phyloP scores from a whole-genome alignment of 495 filamentous ascomycete genomes.

The Aspergillus avenaceus region DNA sequence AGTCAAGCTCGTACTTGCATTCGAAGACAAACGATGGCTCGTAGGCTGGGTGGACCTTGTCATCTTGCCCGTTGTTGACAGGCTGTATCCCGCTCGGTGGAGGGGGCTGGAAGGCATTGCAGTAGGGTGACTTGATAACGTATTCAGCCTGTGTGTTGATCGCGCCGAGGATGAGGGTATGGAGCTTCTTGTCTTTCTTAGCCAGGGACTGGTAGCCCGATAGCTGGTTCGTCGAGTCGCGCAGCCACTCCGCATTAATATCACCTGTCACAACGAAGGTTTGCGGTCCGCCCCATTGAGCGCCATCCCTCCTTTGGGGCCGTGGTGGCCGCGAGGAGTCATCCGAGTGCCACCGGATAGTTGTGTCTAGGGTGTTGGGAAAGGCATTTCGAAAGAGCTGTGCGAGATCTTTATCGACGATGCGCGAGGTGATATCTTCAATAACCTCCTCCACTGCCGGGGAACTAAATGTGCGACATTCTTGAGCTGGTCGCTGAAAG shows the following conservation, averaged over 20 bases:
- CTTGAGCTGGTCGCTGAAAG: constrained; percentile 76
- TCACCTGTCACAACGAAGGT: constrained; percentile 98
- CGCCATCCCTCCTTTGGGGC: constrained; percentile 44
- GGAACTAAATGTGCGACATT: constrained; percentile 87
- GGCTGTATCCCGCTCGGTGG: constrained; percentile 68
- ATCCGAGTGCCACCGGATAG: constrained; percentile 72
- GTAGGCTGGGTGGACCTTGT: constrained; percentile 81
- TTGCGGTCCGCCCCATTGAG: constrained; percentile 76
- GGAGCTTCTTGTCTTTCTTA: constrained; percentile 68
- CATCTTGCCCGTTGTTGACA: constrained; percentile 70
- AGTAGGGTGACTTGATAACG: constrained; percentile 92
- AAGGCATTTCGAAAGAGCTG: constrained; percentile 96
- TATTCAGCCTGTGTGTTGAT: constrained; percentile 96
- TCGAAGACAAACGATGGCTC: constrained; percentile 86
- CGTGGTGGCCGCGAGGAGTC: constrained; percentile 29
- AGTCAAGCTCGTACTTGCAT: constrained; percentile 99
- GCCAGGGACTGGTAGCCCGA: constrained; percentile 83
- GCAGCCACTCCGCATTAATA: constrained; percentile 96
- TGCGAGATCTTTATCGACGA: constrained; percentile 85
- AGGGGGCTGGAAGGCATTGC: constrained; percentile 97
- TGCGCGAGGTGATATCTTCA: constrained; percentile 67
- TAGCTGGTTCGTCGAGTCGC: constrained; percentile 95
- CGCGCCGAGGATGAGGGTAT: constrained; percentile 81
- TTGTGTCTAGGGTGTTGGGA: constrained; percentile 92
- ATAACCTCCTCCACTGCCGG: constrained; percentile 85